Base-by-base conservation (phyloP, 495 filamentous ascomycete species). In the Schizothecium vesticola region DNA sequence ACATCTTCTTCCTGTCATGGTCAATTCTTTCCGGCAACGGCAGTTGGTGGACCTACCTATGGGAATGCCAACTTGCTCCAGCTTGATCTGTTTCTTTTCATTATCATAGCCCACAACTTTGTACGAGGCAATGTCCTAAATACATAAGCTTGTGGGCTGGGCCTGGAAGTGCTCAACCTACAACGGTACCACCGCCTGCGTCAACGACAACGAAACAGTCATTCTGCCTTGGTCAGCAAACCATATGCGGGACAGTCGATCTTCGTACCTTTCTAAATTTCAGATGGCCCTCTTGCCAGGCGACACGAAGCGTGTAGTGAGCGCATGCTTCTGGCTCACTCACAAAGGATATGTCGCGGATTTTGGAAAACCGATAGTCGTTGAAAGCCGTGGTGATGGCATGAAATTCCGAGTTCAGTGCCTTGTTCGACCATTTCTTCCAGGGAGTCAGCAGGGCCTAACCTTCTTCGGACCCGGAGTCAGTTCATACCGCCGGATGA, bases 301-400 rank as follows among this genome's bases (percentile, higher is more conserved):
- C 67, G 61, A 74, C 77, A 5, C 80, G 72, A 2, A 88, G 70
- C 0, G 84, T 80, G 66, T 83, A 85, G 7, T 86, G 78, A 0
- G 85, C 87, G 8, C 85, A 86, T 31, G 85, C 86, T 75, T 88
- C 86, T 0, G 86, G 84, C 73, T 86, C 82, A 0, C 79, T 80
- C 2, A 87, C 80, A 1, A 87, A 77, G 1, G 72, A 72, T 19
- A 87, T 64, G 56, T 79, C 57, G 3, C 77, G 70, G n/a, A 79
- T 66, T 13, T 66, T 74, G 8, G 71, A 65, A 26, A 77, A 79
- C 21, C 68, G 67, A 3, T 56, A 56, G 3, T 56, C 19, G 6
- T 67, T 70, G 62, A 78, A 77, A 0, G 76, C 74, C 5, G 62
- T 67, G n/a, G 68, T 68, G 25, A 79, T 71, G 10, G 76, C 77